These are phyloP conservation scores for Daldinia loculata DNA, from an alignment of 495 filamentous ascomycete species.

Conservation along the genomic window DNA sequence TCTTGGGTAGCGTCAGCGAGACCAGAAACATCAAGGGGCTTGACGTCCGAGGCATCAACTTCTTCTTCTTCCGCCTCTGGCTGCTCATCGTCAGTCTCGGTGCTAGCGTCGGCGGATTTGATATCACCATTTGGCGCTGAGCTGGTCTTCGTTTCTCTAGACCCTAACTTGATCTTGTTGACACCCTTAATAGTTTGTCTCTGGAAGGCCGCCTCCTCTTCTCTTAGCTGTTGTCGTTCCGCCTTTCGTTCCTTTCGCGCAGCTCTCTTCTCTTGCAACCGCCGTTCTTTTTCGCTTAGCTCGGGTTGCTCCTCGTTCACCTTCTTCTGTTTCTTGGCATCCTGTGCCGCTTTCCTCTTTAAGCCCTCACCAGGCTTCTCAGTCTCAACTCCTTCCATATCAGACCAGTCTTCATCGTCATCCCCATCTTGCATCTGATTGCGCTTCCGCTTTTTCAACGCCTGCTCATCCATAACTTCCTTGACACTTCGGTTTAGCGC, in stretches of 20 bases:
- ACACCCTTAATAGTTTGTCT: slow-evolving; percentile 48
- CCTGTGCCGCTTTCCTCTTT: slow-evolving; percentile 53
- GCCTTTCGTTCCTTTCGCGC: slow-evolving; percentile 45
- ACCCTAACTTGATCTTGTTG: slow-evolving; percentile 46
- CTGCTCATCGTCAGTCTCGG: slow-evolving; percentile 47
- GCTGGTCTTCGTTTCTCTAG: slow-evolving; percentile 33
- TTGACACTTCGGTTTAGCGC: slow-evolving; percentile 75
- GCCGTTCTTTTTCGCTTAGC: slow-evolving; percentile 35
- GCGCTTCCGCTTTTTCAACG: slow-evolving; percentile 70
- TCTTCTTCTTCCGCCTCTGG: slow-evolving; percentile 45
- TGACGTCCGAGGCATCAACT: slow-evolving; percentile 48
- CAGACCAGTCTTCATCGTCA: slow-evolving; percentile 50
- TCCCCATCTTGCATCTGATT: slow-evolving; percentile 49
- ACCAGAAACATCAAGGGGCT: slow-evolving; percentile 58
- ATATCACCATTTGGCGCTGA: slow-evolving; percentile 23
- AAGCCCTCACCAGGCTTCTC: slow-evolving; percentile 65
- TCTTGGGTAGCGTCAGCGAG: slow-evolving; percentile 49
- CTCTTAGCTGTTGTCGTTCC: slow-evolving; percentile 41
- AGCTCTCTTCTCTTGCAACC: slow-evolving; percentile 52
- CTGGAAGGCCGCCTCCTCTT: slow-evolving; percentile 55
- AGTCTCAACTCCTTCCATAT: slow-evolving; percentile 55
- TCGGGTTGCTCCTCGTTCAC: slow-evolving; percentile 35
- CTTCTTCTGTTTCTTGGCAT: slow-evolving; percentile 51
- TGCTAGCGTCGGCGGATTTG: slow-evolving; percentile 47
- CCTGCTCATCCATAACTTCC: slow-evolving; percentile 84